Evolutionary conservation across 2,329 filamentous ascomycete genomes (phyloP), one percentile per base, ranked within the genome.

Genomic region (Endocalyx cinctus): DNA sequence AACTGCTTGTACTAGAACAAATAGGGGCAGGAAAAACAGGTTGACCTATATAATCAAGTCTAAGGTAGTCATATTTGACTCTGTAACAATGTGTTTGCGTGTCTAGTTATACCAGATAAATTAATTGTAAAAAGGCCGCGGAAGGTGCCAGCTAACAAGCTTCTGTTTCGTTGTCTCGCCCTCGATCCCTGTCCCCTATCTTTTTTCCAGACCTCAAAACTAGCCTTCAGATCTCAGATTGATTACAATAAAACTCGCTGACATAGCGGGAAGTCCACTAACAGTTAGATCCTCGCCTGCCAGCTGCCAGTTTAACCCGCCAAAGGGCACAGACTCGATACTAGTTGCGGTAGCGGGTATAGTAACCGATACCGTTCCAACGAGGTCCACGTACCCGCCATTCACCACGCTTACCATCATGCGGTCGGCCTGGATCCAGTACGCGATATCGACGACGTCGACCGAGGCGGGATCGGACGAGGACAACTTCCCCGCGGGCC

Each of bases 381-480:
- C 14, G 10, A 50, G 30, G 19, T 51, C 49, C 2, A 38, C 40
- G 25, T 47, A 44, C 3, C 34, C 52, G 4, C 41, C 46, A 38
- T 66, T 64, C 3, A 63, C 62, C 5, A 66, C 51, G 15, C 55
- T 56, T 4, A 67, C 48, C 39, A 68, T 41, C 37, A 59, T 40
- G 41, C 47, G 43, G 6, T 32, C 14, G 0, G 42, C 54, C 3
- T 31, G 33, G 2, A 50, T 31, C 63, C 63, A 67, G 18, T 54
- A 58, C 17, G 62, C 57, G 26, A 50, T 54, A 39, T 66, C 63
- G n/a, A 55, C 14, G 2, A 63, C 33, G 19, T 43, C 36, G 5
- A 25, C 29, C 12, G 37, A 20, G 8, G 20, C 20, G 8, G 20
- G 8, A 8, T n/a, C 20, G 20, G 20, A n/a, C 20, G 20, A 8